Evolutionary conservation across 768 basidiomycete species (phyloP).

Genomic region (Pulveroboletus frians): DNA sequence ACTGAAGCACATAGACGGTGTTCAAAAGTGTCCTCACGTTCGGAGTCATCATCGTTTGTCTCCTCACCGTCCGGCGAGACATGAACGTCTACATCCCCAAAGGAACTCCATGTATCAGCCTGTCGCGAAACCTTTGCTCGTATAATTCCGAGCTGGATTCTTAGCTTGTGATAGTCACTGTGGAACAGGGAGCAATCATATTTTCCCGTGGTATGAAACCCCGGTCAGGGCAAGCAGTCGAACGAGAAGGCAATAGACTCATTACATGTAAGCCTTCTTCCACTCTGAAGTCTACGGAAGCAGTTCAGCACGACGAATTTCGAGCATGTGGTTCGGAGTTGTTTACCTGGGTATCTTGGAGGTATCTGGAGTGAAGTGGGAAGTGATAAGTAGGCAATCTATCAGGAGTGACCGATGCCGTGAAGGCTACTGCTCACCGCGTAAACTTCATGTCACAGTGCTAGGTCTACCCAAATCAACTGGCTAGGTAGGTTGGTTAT

Average conservation of each 20-base stretch:
- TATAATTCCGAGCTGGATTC: slow-evolving; percentile 58
- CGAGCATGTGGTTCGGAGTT: background rate
- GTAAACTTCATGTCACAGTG: slow-evolving; percentile 51
- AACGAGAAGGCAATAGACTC: background rate
- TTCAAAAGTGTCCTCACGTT: slow-evolving; percentile 6
- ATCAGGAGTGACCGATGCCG: background rate
- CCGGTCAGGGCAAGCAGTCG: background rate
- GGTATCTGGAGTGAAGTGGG: slow-evolving; percentile 41
- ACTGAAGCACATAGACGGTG: background rate
- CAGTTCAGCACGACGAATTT: background rate
- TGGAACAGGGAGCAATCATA: background rate
- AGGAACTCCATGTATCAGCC: slow-evolving; percentile 11
- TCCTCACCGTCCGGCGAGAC: background rate
- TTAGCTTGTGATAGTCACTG: slow-evolving; percentile 71
- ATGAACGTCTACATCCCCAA: slow-evolving; percentile 1
- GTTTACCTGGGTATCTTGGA: slow-evolving; percentile 63
- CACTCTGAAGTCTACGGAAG: slow-evolving; percentile 59
- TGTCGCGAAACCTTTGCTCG: slow-evolving; percentile 30
- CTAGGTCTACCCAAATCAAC: background rate
- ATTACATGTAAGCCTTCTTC: slow-evolving; percentile 32
- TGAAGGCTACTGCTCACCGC: slow-evolving; percentile 34
- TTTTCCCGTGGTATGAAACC: background rate
- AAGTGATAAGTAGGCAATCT: background rate
- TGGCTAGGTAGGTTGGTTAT: background rate
- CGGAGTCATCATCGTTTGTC: background rate